Percentiles rank a stretch among this genome's conserved stretches.
Conservation (phyloP, 2,329 filamentous ascomycete genomes). For the Aspergillus caelatus region DNA sequence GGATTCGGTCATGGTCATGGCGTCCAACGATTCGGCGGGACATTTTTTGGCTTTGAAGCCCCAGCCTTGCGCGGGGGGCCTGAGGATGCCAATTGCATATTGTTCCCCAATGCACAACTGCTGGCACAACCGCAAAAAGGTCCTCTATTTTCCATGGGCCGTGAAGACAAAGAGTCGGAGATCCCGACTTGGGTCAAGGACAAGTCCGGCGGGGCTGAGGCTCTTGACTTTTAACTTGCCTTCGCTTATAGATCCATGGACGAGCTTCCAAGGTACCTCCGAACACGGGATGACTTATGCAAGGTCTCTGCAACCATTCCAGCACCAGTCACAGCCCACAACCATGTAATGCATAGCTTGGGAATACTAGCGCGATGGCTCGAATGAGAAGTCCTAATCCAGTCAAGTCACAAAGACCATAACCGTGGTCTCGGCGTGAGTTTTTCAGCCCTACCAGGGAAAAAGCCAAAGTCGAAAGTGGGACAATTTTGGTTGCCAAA, state of each 20-base stretch:
- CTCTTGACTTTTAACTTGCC: neutral
- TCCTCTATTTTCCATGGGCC: neutral
- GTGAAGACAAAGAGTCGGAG: neutral
- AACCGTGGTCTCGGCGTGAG: conserved; percentile 3
- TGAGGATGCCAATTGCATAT: neutral
- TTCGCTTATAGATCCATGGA: neutral
- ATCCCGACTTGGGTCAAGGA: neutral
- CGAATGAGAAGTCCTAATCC: neutral
- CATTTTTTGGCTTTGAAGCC: neutral
- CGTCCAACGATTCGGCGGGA: neutral
- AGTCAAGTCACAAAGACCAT: neutral
- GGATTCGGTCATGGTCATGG: neutral
- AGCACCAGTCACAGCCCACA: neutral
- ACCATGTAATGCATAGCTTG: neutral
- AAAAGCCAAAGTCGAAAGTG: neutral
- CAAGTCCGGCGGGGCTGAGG: neutral
- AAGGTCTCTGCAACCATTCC: neutral
- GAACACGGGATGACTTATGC: conserved; percentile 1
- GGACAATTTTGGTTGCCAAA: neutral
- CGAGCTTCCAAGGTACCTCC: neutral
- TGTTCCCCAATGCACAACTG: neutral
- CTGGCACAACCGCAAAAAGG: neutral
- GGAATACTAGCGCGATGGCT: neutral
- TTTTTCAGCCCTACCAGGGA: conserved; percentile 21
- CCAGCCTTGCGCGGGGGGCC: neutral